Conservation (phyloP, 441 rosid species). For the Brassica hybrid region DNA sequence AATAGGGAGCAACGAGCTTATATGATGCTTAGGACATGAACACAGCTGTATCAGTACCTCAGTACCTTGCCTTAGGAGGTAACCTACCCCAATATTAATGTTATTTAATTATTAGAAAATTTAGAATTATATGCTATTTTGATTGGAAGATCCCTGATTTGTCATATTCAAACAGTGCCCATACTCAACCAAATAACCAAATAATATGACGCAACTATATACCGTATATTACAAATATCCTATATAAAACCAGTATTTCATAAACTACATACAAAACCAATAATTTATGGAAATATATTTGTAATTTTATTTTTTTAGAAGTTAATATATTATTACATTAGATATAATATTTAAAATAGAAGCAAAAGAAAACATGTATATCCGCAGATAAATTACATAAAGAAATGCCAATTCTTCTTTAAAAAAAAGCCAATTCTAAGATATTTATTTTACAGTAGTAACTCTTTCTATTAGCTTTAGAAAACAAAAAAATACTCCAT, state of each 20-base stretch:
- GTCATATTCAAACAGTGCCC: constrained; percentile 19
- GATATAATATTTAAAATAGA: neutral
- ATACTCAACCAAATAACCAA: constrained; percentile 33
- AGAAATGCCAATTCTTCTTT: neutral
- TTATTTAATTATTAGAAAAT: constrained; percentile 30
- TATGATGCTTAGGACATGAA: constrained; percentile 70
- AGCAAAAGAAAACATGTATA: neutral
- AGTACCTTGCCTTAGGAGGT: too few relatives aligned
- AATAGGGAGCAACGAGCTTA: constrained; percentile 58
- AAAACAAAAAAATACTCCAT: too few relatives aligned
- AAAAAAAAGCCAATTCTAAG: neutral
- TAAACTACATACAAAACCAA: neutral
- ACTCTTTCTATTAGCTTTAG: neutral
- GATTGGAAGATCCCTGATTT: constrained; percentile 22
- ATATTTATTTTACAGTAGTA: neutral
- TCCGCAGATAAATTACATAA: neutral
- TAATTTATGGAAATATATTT: neutral
- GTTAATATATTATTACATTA: constrained; percentile 2
- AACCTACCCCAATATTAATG: constrained; percentile 51
- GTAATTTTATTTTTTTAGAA: neutral
- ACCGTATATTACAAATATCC: too few relatives aligned
- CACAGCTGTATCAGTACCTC: constrained; percentile 48
- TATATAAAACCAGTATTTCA: neutral
- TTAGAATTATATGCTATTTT: constrained; percentile 15
- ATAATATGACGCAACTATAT: neutral